A percentile compares a stretch with the other conserved stretches of the same genome.
phyloP scores from a whole-genome alignment of 1,284 basidiomycete species.

The Ganoderma sp. region DNA sequence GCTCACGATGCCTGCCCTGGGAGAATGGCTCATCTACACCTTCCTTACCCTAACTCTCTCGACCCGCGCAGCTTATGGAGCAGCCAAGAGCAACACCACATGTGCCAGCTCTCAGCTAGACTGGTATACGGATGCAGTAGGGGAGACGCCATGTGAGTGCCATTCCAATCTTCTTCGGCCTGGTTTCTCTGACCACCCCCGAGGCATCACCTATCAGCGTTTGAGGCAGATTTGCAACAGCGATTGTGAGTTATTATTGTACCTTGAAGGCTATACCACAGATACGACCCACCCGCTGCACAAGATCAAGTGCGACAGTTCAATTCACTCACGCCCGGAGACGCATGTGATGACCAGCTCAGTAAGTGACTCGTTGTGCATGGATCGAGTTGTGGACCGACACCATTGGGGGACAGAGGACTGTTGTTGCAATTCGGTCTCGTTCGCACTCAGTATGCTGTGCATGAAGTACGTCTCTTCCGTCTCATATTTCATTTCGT shows the following conservation, averaged over 20 bases:
- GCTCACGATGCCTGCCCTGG: background rate
- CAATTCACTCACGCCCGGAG: constrained; percentile 24
- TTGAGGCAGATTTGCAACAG: constrained; percentile 31
- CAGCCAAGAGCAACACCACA: constrained; percentile 13
- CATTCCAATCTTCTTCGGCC: background rate
- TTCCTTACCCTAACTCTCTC: background rate
- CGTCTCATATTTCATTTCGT: background rate
- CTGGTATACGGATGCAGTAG: constrained; percentile 27
- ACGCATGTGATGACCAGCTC: constrained; percentile 29
- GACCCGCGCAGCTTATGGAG: background rate
- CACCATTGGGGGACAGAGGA: constrained; percentile 11
- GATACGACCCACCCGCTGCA: background rate
- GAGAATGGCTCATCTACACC: background rate
- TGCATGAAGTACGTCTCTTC: constrained; percentile 31
- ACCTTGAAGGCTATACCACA: background rate
- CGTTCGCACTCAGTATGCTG: constrained; percentile 34
- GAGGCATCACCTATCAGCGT: constrained; percentile 31
- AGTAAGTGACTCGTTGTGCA: constrained; percentile 15
- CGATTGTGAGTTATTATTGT: constrained; percentile 25
- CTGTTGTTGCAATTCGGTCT: constrained; percentile 32
- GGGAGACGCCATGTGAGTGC: constrained; percentile 28
- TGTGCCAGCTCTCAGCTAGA: constrained; percentile 22
- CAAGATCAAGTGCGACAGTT: constrained; percentile 26
- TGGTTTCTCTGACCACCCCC: background rate
- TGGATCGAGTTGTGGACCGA: background rate